phyloP scores from a whole-genome alignment of 1,284 basidiomycete genomes.

The Exobasidium rhododendri region DNA sequence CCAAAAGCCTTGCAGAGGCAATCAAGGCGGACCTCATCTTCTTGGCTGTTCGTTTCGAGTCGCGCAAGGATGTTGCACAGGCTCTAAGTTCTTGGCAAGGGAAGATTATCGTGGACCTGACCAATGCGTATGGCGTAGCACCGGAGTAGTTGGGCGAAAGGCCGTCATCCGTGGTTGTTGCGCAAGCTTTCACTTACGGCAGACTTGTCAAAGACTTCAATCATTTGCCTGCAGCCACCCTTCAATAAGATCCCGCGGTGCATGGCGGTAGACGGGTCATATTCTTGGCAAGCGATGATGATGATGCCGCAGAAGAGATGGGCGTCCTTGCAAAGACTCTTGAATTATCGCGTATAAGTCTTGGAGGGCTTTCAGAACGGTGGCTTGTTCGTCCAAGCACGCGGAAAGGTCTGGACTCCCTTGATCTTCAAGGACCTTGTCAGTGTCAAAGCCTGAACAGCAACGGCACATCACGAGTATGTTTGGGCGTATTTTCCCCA shows the following conservation, averaged over 20 bases:
- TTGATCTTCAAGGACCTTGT: constrained; percentile 7
- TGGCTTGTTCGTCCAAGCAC: constrained; percentile 5
- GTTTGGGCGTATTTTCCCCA: no score
- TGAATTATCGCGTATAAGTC: background rate
- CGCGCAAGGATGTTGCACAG: background rate
- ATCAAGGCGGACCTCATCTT: constrained; percentile 6
- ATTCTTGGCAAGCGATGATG: constrained; percentile 4
- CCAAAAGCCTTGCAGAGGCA: background rate
- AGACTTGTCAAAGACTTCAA: constrained; percentile 7
- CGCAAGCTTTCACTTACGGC: background rate
- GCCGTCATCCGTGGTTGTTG: background rate
- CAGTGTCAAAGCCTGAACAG: no score
- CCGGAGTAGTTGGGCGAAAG: background rate
- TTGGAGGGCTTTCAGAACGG: constrained; percentile 7
- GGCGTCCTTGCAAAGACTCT: background rate
- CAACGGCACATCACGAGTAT: no score
- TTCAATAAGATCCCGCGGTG: background rate
- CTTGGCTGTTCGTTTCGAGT: background rate
- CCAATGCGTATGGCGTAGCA: constrained; percentile 3
- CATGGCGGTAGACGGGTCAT: constrained; percentile 4
- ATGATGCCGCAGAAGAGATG: background rate
- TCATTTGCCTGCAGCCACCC: background rate
- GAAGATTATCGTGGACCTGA: constrained; percentile 2
- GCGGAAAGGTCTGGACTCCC: background rate
- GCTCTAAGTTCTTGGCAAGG: background rate